Percentiles rank a stretch among this genome's conserved stretches.
These are phyloP conservation scores for Chenopodium album DNA, from an alignment of 148 eudicot genomes.

Conservation along the genomic window DNA sequence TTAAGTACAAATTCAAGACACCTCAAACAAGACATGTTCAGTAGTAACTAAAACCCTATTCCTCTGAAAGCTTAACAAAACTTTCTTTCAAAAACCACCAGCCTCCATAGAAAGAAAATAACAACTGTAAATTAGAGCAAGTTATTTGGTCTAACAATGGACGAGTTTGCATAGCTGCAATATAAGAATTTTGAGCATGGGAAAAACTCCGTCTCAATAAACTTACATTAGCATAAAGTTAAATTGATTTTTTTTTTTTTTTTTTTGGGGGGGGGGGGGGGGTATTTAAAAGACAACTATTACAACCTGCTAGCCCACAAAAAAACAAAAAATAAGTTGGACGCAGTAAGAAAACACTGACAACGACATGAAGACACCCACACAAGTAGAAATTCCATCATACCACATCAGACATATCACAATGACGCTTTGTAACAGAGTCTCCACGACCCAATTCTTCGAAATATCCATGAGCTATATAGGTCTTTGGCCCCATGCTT, in stretches of 20 bases:
- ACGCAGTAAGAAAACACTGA: too few relatives aligned
- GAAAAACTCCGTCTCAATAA: background rate
- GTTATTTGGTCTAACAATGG: background rate
- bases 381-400: background rate
- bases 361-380: too few relatives aligned
- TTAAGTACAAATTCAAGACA: background rate
- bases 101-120: background rate
- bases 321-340: background rate
- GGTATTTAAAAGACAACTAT: too few relatives aligned
- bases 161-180: background rate
- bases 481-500: constrained; percentile 67
- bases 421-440: constrained; percentile 72
- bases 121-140: background rate
- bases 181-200: background rate
- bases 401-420: constrained; percentile 73
- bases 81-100: background rate
- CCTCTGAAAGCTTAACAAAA: background rate
- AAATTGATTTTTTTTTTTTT: too few relatives aligned
- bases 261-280: too few relatives aligned
- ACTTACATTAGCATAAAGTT: background rate
- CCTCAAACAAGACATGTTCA: constrained; percentile 2
- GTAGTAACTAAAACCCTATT: background rate
- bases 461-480: constrained; percentile 61
- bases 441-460: constrained; percentile 77
- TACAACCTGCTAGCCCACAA: background rate